Percentiles rank a stretch among this genome's conserved stretches.
phyloP scores from a whole-genome alignment of 2,329 filamentous ascomycete species.

The Coleophoma eucalyptorum region DNA sequence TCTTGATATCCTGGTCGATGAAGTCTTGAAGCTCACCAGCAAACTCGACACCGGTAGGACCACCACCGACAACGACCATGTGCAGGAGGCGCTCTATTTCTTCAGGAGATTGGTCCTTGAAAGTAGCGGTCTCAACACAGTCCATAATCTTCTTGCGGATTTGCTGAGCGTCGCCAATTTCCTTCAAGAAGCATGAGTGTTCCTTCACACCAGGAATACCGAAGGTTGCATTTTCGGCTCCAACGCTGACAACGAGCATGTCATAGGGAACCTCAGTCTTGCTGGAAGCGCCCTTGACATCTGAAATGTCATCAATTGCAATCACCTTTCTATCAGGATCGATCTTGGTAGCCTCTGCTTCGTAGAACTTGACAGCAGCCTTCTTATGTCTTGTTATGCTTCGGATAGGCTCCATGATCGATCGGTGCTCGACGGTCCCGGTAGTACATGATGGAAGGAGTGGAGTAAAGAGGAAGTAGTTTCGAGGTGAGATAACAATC shows the following conservation, averaged over 20 bases:
- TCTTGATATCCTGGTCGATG: conserved; percentile 97
- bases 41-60: conserved; percentile 96
- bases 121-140: conserved; percentile 95
- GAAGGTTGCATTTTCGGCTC: conserved; percentile 97
- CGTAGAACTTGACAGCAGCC: conserved; percentile 91
- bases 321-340: conserved; percentile 88
- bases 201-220: conserved; percentile 94
- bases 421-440: conserved; percentile 95
- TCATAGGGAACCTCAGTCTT: conserved; percentile 94
- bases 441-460: conserved; percentile 96
- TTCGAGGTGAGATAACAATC: conserved; percentile 93
- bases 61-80: conserved; percentile 95
- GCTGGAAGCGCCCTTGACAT: conserved; percentile 78
- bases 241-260: conserved; percentile 96
- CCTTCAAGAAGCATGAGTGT: conserved; percentile 97
- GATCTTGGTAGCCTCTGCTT: conserved; percentile 94
- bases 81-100: conserved; percentile 93
- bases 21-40: conserved; percentile 98
- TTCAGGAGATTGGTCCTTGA: conserved; percentile 88
- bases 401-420: conserved; percentile 98
- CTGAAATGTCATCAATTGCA: conserved; percentile 86
- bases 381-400: conserved; percentile 95
- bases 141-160: conserved; percentile 99
- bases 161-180: conserved; percentile 91
- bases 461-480: conserved; percentile 99